phyloP scores from a whole-genome alignment of 73 alveolate genomes.

The Paramecium caudatum region DNA sequence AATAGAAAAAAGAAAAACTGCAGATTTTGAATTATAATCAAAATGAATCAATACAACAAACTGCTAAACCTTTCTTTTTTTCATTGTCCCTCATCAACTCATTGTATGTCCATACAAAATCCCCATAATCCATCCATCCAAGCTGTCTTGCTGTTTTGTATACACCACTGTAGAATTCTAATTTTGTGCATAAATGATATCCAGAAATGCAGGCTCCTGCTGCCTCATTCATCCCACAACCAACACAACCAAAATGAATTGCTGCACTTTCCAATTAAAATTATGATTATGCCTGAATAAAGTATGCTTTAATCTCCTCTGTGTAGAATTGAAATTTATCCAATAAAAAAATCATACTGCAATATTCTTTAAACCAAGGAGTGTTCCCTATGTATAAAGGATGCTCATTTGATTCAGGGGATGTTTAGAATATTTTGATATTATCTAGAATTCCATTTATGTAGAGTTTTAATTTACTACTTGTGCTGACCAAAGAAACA shows the following conservation, averaged over 20 bases:
- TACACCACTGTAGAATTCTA: conserved; percentile 88
- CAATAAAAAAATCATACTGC: conserved; percentile 76
- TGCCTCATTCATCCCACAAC: conserved; percentile 81
- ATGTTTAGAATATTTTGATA: conserved; percentile 68
- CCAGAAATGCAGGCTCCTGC: conserved; percentile 80
- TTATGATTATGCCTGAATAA: conserved; percentile 78
- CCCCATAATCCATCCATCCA: conserved; percentile 83
- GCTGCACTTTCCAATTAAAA: conserved; percentile 81
- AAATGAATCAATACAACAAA: conserved; percentile 73
- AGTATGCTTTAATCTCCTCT: conserved; percentile 78
- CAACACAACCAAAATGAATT: conserved; percentile 84
- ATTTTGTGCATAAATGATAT: conserved; percentile 87
- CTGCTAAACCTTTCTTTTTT: conserved; percentile 70
- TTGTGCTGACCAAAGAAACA: conserved; percentile 76
- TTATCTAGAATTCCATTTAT: conserved; percentile 88
- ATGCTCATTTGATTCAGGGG: conserved; percentile 69
- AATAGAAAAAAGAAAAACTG: conserved; percentile 34
- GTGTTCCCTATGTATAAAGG: conserved; percentile 81
- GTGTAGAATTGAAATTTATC: conserved; percentile 82
- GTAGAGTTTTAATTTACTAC: conserved; percentile 75
- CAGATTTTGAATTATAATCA: conserved; percentile 39
- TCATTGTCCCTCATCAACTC: conserved; percentile 59
- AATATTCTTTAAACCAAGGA: conserved; percentile 81
- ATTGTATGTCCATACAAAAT: conserved; percentile 74
- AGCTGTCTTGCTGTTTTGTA: conserved; percentile 79